A percentile compares a stretch with the other conserved stretches of the same genome.
Conservation (phyloP, 2,329 filamentous ascomycete genomes). For the Aspergillus hiratsukae region DNA sequence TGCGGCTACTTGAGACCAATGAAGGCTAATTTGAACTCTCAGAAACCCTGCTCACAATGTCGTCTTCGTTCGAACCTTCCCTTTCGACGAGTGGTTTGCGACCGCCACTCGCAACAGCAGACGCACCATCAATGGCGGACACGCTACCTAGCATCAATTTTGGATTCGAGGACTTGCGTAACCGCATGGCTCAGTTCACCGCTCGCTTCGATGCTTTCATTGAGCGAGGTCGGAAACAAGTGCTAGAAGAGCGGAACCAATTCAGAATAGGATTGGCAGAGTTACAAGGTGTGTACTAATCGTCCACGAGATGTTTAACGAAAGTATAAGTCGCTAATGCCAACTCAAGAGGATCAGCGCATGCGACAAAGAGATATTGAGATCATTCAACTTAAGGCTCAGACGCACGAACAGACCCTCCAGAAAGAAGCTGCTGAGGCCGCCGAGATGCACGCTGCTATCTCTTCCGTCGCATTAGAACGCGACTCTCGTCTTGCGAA, state of each 20-base stretch:
- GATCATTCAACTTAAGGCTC: slow-evolving; percentile 58
- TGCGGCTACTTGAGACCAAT: not conserved
- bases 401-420: slow-evolving; percentile 53
- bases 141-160: slow-evolving; percentile 86
- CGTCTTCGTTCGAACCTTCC: slow-evolving; percentile 54
- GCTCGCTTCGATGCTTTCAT: slow-evolving; percentile 90
- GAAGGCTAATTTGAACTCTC: too few species aligned
- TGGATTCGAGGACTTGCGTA: slow-evolving; percentile 90
- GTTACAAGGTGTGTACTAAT: slow-evolving; percentile 64
- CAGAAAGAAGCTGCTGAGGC: slow-evolving; percentile 59
- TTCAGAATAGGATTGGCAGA: slow-evolving; percentile 89
- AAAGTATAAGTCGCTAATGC: slow-evolving; percentile 1
- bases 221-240: slow-evolving; percentile 80
- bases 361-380: slow-evolving; percentile 86
- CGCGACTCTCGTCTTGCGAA: slow-evolving; percentile 52
- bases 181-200: slow-evolving; percentile 91
- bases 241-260: slow-evolving; percentile 88
- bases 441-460: slow-evolving; percentile 58
- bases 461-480: slow-evolving; percentile 52
- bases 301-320: slow-evolving; percentile 4
- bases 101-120: slow-evolving; percentile 48
- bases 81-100: slow-evolving; percentile 52
- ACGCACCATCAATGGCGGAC: slow-evolving; percentile 58
- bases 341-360: slow-evolving; percentile 71
- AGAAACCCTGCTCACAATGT: slow-evolving; percentile 17